phyloP scores from a whole-genome alignment of 1,139 yeast genomes.

The Nakaseomyces glabratus region DNA sequence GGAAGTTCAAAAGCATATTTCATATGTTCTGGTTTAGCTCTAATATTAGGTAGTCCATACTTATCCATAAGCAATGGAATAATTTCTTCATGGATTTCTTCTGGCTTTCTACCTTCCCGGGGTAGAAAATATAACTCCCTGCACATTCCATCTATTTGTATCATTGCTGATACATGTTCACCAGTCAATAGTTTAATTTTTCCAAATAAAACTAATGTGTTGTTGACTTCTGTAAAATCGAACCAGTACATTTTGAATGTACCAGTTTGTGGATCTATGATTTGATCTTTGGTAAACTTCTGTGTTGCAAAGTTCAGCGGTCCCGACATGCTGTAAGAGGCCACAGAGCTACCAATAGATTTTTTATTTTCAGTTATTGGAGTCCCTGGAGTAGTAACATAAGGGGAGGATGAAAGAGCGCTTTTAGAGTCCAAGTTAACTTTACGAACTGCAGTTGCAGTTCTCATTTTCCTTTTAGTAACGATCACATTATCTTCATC shows the following conservation, averaged over 20 bases:
- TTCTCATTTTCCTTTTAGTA: slow-evolving; percentile 32
- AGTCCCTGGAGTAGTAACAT: slow-evolving; percentile 31
- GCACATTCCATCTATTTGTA: slow-evolving; percentile 61
- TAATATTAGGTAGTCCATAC: slow-evolving; percentile 52
- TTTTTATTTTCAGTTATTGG: slow-evolving; percentile 15
- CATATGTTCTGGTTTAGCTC: slow-evolving; percentile 61
- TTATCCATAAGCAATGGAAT: slow-evolving; percentile 53
- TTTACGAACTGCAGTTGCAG: slow-evolving; percentile 32
- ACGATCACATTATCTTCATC: slow-evolving; percentile 51
- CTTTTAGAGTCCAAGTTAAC: slow-evolving; percentile 28
- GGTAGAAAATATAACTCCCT: slow-evolving; percentile 79
- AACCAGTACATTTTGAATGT: slow-evolving; percentile 77
- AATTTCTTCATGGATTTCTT: slow-evolving; percentile 73
- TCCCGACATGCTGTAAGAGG: slow-evolving; percentile 15
- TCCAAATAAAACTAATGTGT: slow-evolving; percentile 71
- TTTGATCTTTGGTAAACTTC: slow-evolving; percentile 41
- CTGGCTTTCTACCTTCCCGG: slow-evolving; percentile 41
- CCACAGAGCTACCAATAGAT: slow-evolving; percentile 11
- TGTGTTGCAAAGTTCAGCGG: slow-evolving; percentile 32
- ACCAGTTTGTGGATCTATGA: slow-evolving; percentile 37
- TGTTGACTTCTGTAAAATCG: slow-evolving; percentile 75
- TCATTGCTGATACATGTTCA: slow-evolving; percentile 60
- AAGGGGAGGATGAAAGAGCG: slow-evolving; percentile 29
- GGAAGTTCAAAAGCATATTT: slow-evolving; percentile 86
- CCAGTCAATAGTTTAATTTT: slow-evolving; percentile 55